Conservation (phyloP, 148 eudicot genomes). For the Agrostemma githago region DNA sequence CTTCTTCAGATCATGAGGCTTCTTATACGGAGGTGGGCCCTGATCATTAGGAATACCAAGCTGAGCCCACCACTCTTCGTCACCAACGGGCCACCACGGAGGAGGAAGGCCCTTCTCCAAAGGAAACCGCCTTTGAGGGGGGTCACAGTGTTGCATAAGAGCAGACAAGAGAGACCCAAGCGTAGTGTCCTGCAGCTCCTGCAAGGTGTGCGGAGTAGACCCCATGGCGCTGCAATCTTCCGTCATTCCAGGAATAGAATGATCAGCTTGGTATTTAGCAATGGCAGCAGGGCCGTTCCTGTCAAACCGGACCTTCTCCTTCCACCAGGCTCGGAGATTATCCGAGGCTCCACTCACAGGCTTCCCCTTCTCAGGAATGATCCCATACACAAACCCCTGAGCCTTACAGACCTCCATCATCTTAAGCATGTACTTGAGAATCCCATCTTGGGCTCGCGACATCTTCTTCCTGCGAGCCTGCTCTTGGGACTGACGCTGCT, state of each 20-base stretch:
- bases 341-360: constrained; percentile 63
- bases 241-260: constrained; percentile 33
- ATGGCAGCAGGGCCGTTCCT: constrained; percentile 59
- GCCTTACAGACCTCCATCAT: constrained; percentile 67
- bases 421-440: constrained; percentile 51
- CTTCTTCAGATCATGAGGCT: constrained; percentile 56
- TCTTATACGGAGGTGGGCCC: constrained; percentile 55
- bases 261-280: constrained; percentile 43
- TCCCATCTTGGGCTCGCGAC: constrained; percentile 49
- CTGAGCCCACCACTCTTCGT: constrained; percentile 57
- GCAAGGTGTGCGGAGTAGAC: constrained; percentile 43
- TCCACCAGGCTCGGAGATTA: constrained; percentile 67
- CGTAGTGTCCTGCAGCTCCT: constrained; percentile 60
- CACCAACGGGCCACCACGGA: constrained; percentile 62
- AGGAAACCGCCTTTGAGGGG: constrained; percentile 58
- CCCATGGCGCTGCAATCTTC: constrained; percentile 33
- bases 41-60: constrained; percentile 44
- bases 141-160: constrained; percentile 59
- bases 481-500: constrained; percentile 46
- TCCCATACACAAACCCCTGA: constrained; percentile 61
- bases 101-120: constrained; percentile 58
- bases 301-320: constrained; percentile 56
- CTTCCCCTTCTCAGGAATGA: constrained; percentile 55
- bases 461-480: constrained; percentile 51
- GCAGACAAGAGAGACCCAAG: constrained; percentile 59